These are phyloP conservation scores for Pythium brachiatum DNA, from an alignment of 352 stramenopile species.

Conservation along the genomic window DNA sequence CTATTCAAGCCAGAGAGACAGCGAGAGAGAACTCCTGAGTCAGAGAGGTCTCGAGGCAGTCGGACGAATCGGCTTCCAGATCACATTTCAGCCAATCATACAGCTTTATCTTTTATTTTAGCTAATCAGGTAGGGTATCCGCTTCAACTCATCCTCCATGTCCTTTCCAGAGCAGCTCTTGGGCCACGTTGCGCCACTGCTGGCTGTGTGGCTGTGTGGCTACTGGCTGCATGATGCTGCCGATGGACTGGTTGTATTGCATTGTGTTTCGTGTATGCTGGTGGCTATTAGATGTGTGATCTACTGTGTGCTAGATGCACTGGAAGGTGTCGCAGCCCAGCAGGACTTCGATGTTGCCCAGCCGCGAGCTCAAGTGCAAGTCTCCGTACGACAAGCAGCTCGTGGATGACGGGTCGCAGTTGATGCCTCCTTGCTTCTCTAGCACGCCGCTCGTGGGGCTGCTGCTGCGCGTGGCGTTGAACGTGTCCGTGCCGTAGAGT, in stretches of 20 bases:
- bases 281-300: not conserved
- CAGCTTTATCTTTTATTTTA: not conserved
- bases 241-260: no score
- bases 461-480: conserved; percentile 16
- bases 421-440: conserved; percentile 64
- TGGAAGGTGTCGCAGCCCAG: conserved; percentile 67
- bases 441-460: conserved; percentile 13
- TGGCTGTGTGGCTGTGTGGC: conserved; percentile 4
- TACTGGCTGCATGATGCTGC: no score
- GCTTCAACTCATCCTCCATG: not conserved
- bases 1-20: conserved; percentile 1
- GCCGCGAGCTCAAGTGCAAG: conserved; percentile 54
- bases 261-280: not conserved
- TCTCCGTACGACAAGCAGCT: conserved; percentile 68
- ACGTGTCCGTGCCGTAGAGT: conserved; percentile 49
- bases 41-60: not conserved
- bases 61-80: not conserved
- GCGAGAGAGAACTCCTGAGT: not conserved
- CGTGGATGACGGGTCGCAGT: conserved; percentile 44
- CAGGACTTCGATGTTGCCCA: conserved; percentile 67
- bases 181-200: no score
- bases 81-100: not conserved
- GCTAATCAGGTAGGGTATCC: not conserved
- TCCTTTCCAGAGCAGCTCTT: no score
- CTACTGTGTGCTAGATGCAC: conserved; percentile 31